Evolutionary conservation across 2,329 filamentous ascomycete species (phyloP), one percentile per base, ranked within the genome.

Genomic region (Ophiosphaerella korrae): DNA sequence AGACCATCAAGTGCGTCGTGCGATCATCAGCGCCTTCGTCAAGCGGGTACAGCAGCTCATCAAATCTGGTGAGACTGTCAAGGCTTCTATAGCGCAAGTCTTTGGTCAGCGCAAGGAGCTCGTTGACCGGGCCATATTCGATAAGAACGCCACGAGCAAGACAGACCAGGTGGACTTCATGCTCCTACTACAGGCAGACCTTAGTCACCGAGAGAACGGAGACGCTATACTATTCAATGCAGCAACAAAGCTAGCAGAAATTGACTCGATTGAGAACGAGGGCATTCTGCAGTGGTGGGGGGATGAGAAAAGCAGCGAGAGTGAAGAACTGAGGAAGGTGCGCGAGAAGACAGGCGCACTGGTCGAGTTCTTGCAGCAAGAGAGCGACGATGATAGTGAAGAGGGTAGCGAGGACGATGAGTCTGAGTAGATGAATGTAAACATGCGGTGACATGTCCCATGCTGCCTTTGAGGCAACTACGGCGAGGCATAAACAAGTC

Each of bases 281-380:
- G 92, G 89, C 0, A 89, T 96, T 60, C 77, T 93, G 64, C 82
- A 83, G 41, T 99, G 94, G 94, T 97, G 92, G 92, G 83, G 80
- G 16, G 88, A 96, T 71, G 80, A 82, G 74, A 80, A 86, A 65
- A 87, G 88, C 5, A 82, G 76, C 21, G 86, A 85, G 48, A 85
- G 80, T 12, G 88, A 89, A 48, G 83, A 84, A 45, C 84, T 97
- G 86, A 75, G 75, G 52, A 82, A 77, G 42, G 84, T 97, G 13
- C 87, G 87, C 70, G 84, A 83, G 53, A 89, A 89, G 76, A 91
- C 89, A 50, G 81, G 85, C 64, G 85, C 87, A 45, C 84, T 97
- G 72, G 86, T 97, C 38, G 90, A 95, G 66, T 75, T 74, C 41
- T 90, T 92, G 86, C 88, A 88, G 66, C 87, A 92, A 68, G 89